Evolutionary conservation across 805 yeast species (phyloP), one percentile per base, ranked within the genome.

Genomic region (Candida qinlingensis): DNA sequence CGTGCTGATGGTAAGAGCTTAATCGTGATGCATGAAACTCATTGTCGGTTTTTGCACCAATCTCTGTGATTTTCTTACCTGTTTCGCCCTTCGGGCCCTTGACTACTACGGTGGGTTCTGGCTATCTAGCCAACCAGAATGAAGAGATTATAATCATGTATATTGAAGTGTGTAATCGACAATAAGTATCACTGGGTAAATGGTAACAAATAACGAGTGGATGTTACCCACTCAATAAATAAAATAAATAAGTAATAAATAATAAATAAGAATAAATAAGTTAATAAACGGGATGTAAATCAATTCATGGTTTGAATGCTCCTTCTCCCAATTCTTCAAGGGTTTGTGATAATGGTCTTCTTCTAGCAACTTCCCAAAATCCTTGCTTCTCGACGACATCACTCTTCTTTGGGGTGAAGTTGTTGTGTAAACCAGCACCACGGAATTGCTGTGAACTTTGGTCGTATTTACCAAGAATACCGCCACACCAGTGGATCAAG

Each of bases 311-410:
- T 46, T 57, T 57, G 49, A 57, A 54, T 2, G 56, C 61, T 29
- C 60, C 62, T 28, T 59, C 60, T 6, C 96, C 96, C 56, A 87
- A 73, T 60, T 81, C 83, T 52, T 79, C 84, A 29, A 85, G 77
- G 8, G 95, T 86, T 68, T 86, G 90, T 25, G 89, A 80, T 55
- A 87, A 69, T 13, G 96, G 96, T 61, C 87, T 79, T 73, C 96
- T 83, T 71, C 81, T 79, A 63, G 81, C 79, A 36, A 83, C 82
- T 54, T 87, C 92, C 90, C 90, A 88, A 69, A 86, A 85, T 37
- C 82, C 82, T 61, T 79, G 83, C 49, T 63, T 71, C 52, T 67
- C 66, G 40, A 67, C 47, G 19, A 42, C 46, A 8, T 47, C 34
- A 4, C 52, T 42, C 25, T 50, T 46, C 38, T 49, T 49, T 19